phyloP scores from a whole-genome alignment of 2,329 filamentous ascomycete species.

The Botryotinia narcissicola region DNA sequence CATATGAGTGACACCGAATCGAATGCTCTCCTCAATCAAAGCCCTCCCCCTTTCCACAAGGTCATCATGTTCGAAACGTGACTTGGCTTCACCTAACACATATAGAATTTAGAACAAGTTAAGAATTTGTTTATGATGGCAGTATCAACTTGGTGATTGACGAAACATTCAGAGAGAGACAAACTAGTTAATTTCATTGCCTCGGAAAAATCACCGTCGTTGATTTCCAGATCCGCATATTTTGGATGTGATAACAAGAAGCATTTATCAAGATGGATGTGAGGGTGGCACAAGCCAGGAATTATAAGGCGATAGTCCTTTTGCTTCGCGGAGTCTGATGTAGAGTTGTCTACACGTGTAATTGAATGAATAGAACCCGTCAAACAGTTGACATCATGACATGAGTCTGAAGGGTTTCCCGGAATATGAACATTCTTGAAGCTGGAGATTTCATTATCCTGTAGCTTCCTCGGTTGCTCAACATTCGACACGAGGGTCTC shows the following conservation, averaged over 20 bases:
- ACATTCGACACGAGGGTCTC: not conserved
- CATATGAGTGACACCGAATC: slow-evolving; percentile 65
- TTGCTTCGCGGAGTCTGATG: slow-evolving; percentile 1
- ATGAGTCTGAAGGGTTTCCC: slow-evolving; percentile 31
- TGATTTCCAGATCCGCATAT: slow-evolving; percentile 59
- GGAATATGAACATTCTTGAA: slow-evolving; percentile 37
- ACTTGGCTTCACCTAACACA: slow-evolving; percentile 52
- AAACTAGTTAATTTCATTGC: slow-evolving; percentile 55
- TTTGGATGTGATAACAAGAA: slow-evolving; percentile 57
- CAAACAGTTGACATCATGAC: slow-evolving; percentile 39
- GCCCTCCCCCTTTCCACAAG: slow-evolving; percentile 63
- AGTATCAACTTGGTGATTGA: slow-evolving; percentile 5
- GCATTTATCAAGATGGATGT: slow-evolving; percentile 69
- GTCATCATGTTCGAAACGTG: slow-evolving; percentile 59
- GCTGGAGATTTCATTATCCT: not conserved
- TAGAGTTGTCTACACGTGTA: slow-evolving; percentile 30
- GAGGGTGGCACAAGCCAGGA: slow-evolving; percentile 66
- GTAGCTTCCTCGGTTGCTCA: not conserved
- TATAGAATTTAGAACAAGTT: slow-evolving; percentile 4
- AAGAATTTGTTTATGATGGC: not conserved
- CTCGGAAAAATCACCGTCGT: slow-evolving; percentile 62
- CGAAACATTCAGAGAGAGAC: slow-evolving; percentile 9
- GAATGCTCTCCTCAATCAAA: slow-evolving; percentile 63
- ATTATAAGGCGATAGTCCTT: slow-evolving; percentile 41
- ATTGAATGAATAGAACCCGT: slow-evolving; percentile 36